phyloP scores from a whole-genome alignment of 2,329 filamentous ascomycete species.

The Alternaria rosae region DNA sequence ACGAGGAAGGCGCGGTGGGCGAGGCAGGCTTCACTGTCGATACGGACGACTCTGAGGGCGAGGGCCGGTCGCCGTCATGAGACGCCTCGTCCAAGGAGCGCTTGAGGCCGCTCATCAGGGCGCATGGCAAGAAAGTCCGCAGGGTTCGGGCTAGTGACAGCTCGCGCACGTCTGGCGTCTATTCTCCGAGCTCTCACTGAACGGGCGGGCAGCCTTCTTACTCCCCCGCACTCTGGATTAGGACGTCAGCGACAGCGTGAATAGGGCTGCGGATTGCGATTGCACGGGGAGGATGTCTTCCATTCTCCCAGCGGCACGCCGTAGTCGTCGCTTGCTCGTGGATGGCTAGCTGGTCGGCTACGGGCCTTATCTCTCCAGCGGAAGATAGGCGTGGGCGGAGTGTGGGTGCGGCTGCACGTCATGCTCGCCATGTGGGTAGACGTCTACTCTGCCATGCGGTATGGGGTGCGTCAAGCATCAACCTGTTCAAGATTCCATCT shows the following conservation, averaged over 20 bases:
- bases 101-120: constrained; percentile 51
- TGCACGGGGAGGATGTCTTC: constrained; percentile 13
- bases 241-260: constrained; percentile 18
- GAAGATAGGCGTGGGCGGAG: constrained; percentile 12
- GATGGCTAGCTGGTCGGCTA: constrained; percentile 20
- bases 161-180: constrained; percentile 7
- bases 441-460: not conserved
- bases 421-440: not conserved
- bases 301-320: constrained; percentile 26
- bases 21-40: constrained; percentile 40
- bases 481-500: not conserved
- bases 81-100: constrained; percentile 49
- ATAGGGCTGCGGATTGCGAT: constrained; percentile 10
- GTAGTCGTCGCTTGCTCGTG: constrained; percentile 15
- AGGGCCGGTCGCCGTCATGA: constrained; percentile 42
- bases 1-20: constrained; percentile 38
- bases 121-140: constrained; percentile 42
- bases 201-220: constrained; percentile 10
- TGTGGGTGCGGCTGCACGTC: constrained; percentile 2
- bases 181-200: constrained; percentile 1
- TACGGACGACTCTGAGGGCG: constrained; percentile 35
- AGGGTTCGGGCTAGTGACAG: constrained; percentile 14
- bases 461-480: not conserved
- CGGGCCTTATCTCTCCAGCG: constrained; percentile 25
- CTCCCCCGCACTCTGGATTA: constrained; percentile 26